Evolutionary conservation across 2,329 filamentous ascomycete genomes (phyloP), one percentile per base, ranked within the genome.

Genomic region (Thyridium curvatum): DNA sequence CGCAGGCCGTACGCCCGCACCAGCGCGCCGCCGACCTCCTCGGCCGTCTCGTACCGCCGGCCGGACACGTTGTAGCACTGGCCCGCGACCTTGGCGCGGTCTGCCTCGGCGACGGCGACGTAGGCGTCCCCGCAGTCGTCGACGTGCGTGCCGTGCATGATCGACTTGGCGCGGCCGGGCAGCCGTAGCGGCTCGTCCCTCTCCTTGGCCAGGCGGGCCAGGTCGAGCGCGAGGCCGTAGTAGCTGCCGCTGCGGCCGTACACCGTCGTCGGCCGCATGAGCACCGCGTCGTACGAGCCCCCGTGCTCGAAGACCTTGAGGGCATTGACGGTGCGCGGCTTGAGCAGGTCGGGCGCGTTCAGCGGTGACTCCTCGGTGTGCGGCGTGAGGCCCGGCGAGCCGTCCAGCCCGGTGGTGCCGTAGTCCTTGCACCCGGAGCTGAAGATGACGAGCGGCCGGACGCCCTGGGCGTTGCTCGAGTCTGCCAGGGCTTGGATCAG

Each of bases 341-440:
- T 21, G 0, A 65, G 12, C 1, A 61, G 17, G 0, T 48, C 44
- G 0, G 56, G 49, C 0, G 56, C 50, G 5, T 59, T 54, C 12
- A 71, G 36, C 0, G 64, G 62, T 0, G 64, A 65, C 0, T 55
- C 46, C 46, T 73, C 69, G 0, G 60, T 64, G 34, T 72, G 69
- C 8, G 66, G 61, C 8, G 46, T 44, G 4, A 72, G 54, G 1
- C 42, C 51, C 0, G 56, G 44, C 0, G 58, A 52, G 2, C 60
- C 60, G 35, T 68, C 58, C 1, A 56, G 40, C 5, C 37, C 39
- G 2, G 45, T 63, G 34, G 34, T 46, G 31, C 69, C 68, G 43
- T 72, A 73, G 49, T 73, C 69, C 41, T 73, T 73, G 50, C 69
- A 72, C 0, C 70, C 69, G 3, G 64, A 69, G 9, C 61, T 66